These are phyloP conservation scores for Lipomyces yamadae DNA, from an alignment of 805 yeast genomes.

Conservation along the genomic window DNA sequence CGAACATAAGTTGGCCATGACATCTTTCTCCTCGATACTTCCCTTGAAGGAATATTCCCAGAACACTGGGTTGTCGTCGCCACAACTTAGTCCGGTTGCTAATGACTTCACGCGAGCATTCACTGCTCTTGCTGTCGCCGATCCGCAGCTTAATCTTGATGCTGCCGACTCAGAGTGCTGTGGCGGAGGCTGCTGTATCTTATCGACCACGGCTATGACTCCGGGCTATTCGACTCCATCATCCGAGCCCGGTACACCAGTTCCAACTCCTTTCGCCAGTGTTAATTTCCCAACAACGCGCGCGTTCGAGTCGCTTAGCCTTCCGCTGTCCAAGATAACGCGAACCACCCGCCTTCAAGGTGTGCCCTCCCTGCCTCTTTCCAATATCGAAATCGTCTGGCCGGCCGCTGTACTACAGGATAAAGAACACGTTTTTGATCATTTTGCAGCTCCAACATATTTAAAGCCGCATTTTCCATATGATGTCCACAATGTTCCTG, in stretches of 20 bases:
- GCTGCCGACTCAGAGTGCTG: constrained; percentile 16
- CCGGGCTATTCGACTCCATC: not conserved
- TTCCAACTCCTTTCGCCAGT: not conserved
- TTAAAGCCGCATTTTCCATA: constrained; percentile 41
- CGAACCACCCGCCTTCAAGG: constrained; percentile 11
- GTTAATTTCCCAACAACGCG: constrained; percentile 19
- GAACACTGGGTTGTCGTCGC: not conserved
- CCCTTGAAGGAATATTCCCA: not conserved
- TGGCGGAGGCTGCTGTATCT: constrained; percentile 3
- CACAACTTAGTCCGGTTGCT: constrained; percentile 25
- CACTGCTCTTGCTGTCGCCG: constrained; percentile 13
- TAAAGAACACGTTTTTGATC: not conserved
- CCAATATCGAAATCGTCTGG: constrained; percentile 10
- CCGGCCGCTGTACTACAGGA: not conserved
- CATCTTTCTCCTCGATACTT: not conserved
- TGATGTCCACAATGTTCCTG: constrained; percentile 37
- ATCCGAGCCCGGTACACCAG: constrained; percentile 5
- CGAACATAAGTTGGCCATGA: not conserved
- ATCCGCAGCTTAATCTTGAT: not conserved
- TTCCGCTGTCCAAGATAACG: constrained; percentile 24
- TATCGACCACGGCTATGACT: constrained; percentile 3
- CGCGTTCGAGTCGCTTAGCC: constrained; percentile 28
- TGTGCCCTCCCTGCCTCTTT: not conserved
- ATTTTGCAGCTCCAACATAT: constrained; percentile 30
- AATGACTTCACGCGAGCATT: constrained; percentile 33